Evolutionary conservation across 805 yeast species (phyloP).

Genomic region (Pachysolen tannophilus): DNA sequence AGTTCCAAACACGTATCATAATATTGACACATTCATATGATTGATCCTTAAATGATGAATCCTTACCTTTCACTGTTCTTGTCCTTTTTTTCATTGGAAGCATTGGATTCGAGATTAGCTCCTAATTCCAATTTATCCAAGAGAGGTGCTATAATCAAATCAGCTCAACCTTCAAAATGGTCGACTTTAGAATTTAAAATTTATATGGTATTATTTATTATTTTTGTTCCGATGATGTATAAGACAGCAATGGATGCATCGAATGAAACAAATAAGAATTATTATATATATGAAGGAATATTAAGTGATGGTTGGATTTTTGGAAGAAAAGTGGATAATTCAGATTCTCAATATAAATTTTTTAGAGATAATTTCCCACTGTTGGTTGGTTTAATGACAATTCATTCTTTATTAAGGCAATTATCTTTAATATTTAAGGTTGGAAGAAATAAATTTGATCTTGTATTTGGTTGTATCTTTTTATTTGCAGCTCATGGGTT

Average conservation of each 20-base stretch:
- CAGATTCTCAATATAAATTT: slow-evolving; percentile 83
- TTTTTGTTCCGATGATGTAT: slow-evolving; percentile 78
- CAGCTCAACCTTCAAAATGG: slow-evolving; percentile 53
- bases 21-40: too few species aligned
- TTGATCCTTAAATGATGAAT: too few species aligned
- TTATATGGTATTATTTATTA: slow-evolving; percentile 52
- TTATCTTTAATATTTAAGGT: slow-evolving; percentile 18
- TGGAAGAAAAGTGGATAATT: slow-evolving; percentile 87
- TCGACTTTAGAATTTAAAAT: slow-evolving; percentile 63
- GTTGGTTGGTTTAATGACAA: slow-evolving; percentile 42
- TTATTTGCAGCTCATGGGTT: slow-evolving; percentile 75
- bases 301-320: slow-evolving; percentile 82
- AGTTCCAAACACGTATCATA: too few species aligned
- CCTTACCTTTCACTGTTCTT: too few species aligned
- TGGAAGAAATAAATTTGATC: slow-evolving; percentile 59
- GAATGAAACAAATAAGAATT: slow-evolving; percentile 67
- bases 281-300: slow-evolving; percentile 48
- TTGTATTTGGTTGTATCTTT: slow-evolving; percentile 61
- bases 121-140: slow-evolving; percentile 28
- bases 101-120: slow-evolving; percentile 42
- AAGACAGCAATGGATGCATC: slow-evolving; percentile 78
- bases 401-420: slow-evolving; percentile 49
- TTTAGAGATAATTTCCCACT: slow-evolving; percentile 75
- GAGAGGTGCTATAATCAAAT: slow-evolving; percentile 23
- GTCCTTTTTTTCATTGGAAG: slow-evolving; percentile 43